Percentiles rank a stretch among this genome's conserved stretches.
Evolutionary conservation across 768 basidiomycete species (phyloP).

Genomic region (Amanita pseudoporphyria): DNA sequence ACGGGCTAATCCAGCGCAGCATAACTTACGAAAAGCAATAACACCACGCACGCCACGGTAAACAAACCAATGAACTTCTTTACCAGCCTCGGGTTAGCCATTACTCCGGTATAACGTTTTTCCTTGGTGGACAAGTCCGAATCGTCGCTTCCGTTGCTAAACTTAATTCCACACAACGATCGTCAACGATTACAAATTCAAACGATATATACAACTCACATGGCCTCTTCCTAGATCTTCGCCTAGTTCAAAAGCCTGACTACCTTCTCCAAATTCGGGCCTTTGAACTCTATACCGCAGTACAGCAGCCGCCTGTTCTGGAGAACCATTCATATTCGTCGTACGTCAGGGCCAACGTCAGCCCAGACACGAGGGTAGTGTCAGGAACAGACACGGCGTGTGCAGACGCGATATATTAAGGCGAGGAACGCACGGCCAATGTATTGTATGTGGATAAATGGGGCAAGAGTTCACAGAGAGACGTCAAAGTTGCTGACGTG

Average conservation of each 20-base stretch:
- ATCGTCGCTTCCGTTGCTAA: not conserved
- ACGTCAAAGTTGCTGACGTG: too few relatives aligned
- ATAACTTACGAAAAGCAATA: slow-evolving; percentile 1
- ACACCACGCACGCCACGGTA: not conserved
- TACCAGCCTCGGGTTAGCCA: not conserved
- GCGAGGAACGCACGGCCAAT: too few relatives aligned
- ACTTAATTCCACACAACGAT: not conserved
- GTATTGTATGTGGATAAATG: too few relatives aligned
- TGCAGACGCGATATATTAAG: too few relatives aligned
- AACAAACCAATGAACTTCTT: slow-evolving; percentile 1
- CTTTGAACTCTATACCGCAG: not conserved
- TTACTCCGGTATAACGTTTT: not conserved
- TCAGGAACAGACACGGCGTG: not conserved
- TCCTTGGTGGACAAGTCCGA: not conserved
- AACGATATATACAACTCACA: not conserved
- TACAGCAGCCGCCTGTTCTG: not conserved
- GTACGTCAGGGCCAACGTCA: too few relatives aligned
- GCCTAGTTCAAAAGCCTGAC: not conserved
- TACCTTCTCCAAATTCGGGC: too few relatives aligned
- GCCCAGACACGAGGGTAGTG: too few relatives aligned
- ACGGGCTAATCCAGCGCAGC: not conserved
- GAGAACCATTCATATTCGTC: not conserved
- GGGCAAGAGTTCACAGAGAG: too few relatives aligned
- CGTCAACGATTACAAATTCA: not conserved
- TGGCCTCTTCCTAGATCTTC: not conserved